Percentiles rank a stretch among this genome's conserved stretches.
Evolutionary conservation across 2,329 filamentous ascomycete genomes (phyloP).

Genomic region (Xylariaceae sp.): DNA sequence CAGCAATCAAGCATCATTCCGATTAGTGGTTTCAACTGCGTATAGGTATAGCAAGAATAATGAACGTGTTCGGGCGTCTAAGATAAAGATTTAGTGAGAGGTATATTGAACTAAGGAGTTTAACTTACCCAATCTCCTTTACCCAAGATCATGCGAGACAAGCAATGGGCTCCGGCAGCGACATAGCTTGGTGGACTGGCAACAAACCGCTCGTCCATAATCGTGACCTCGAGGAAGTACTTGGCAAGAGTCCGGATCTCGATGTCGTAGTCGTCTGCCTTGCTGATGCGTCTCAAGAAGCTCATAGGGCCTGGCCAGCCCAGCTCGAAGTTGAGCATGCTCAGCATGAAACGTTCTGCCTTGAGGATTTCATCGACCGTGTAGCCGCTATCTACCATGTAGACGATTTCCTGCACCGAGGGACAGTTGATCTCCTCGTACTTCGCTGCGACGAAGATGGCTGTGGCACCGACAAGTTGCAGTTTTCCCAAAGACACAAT

Average conservation of each 20-base stretch:
- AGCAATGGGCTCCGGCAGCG: slow-evolving; percentile 88
- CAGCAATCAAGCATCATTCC: slow-evolving; percentile 85
- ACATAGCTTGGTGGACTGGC: slow-evolving; percentile 87
- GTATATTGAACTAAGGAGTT: neutral
- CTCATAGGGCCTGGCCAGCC: slow-evolving; percentile 99
- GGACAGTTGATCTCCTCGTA: slow-evolving; percentile 99
- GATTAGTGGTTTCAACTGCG: slow-evolving; percentile 78
- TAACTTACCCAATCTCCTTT: slow-evolving; percentile 90
- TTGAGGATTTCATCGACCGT: slow-evolving; percentile 90
- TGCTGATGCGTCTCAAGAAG: slow-evolving; percentile 94
- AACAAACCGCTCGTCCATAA: slow-evolving; percentile 98
- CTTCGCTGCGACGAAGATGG: slow-evolving; percentile 93
- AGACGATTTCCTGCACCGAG: slow-evolving; percentile 91
- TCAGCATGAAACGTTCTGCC: slow-evolving; percentile 97
- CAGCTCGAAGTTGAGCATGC: slow-evolving; percentile 92
- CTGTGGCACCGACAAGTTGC: slow-evolving; percentile 93
- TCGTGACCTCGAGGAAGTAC: slow-evolving; percentile 94
- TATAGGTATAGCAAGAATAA: slow-evolving; percentile 91
- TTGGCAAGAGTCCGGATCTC: slow-evolving; percentile 95
- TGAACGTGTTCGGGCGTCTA: slow-evolving; percentile 82
- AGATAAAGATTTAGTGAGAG: slow-evolving; percentile 39
- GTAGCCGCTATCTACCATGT: slow-evolving; percentile 96
- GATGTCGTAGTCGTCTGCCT: slow-evolving; percentile 95
- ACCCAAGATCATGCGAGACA: slow-evolving; percentile 83
- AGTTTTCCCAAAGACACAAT: slow-evolving; percentile 93